These are phyloP conservation scores for Chrysosporium keratinophilum DNA, from an alignment of 2,329 filamentous ascomycete species.

Conservation along the genomic window DNA sequence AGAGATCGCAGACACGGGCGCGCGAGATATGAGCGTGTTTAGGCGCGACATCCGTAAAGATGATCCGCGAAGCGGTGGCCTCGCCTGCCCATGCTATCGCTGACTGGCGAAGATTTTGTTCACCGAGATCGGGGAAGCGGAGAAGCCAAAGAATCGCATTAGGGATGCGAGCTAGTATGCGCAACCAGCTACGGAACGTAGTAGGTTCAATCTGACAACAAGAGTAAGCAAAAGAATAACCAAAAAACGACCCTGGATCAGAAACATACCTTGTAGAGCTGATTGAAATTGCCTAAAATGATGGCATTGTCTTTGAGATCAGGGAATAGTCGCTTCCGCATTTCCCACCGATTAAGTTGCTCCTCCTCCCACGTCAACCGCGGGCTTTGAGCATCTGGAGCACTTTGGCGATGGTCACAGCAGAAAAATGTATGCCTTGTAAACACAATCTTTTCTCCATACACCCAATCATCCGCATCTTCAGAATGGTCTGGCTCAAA, in stretches of 20 bases:
- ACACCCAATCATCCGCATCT: slow-evolving; percentile 73
- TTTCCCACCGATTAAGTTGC: slow-evolving; percentile 70
- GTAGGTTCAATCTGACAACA: slow-evolving; percentile 75
- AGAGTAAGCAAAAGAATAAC: not conserved
- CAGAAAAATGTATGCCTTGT: slow-evolving; percentile 95
- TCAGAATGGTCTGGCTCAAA: slow-evolving; percentile 56
- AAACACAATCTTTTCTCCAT: slow-evolving; percentile 93
- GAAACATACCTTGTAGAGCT: slow-evolving; percentile 78
- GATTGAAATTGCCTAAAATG: slow-evolving; percentile 96
- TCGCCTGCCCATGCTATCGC: slow-evolving; percentile 74
- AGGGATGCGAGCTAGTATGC: slow-evolving; percentile 73
- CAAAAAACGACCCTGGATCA: not conserved
- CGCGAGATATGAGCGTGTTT: slow-evolving; percentile 90
- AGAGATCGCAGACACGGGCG: slow-evolving; percentile 83
- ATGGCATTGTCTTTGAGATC: slow-evolving; percentile 68
- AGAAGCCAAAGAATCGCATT: slow-evolving; percentile 90
- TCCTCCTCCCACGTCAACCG: slow-evolving; percentile 73
- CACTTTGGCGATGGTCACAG: slow-evolving; percentile 90
- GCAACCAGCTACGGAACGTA: slow-evolving; percentile 89
- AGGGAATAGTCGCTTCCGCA: slow-evolving; percentile 89
- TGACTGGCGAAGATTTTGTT: slow-evolving; percentile 70
- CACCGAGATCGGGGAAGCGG: slow-evolving; percentile 89
- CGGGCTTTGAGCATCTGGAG: slow-evolving; percentile 57
- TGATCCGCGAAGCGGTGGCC: slow-evolving; percentile 73
- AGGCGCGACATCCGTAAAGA: slow-evolving; percentile 93